Conservation (phyloP, 2,329 filamentous ascomycete species). For the Tolypocladium inflatum region DNA sequence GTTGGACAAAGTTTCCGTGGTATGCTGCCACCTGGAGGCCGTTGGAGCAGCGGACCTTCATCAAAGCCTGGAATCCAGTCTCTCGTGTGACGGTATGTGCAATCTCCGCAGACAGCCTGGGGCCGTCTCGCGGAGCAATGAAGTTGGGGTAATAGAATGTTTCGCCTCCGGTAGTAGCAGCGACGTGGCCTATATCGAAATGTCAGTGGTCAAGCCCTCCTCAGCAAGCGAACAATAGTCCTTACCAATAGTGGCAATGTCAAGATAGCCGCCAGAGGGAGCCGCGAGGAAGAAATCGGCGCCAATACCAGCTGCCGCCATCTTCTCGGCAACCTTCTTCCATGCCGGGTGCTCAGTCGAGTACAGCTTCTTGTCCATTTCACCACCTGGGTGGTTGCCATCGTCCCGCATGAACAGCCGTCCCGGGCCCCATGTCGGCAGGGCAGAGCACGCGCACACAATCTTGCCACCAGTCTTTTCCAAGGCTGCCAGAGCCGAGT, state of each 20-base stretch:
- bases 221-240: not conserved
- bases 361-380: constrained; percentile 86
- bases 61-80: constrained; percentile 88
- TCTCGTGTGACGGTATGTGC: constrained; percentile 79
- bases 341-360: constrained; percentile 83
- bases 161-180: constrained; percentile 86
- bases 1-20: constrained; percentile 92
- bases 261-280: constrained; percentile 81
- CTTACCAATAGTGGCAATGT: constrained; percentile 82
- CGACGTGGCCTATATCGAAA: constrained; percentile 55
- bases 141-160: constrained; percentile 97
- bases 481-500: constrained; percentile 74
- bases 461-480: constrained; percentile 87
- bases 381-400: constrained; percentile 73
- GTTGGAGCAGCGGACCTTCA: constrained; percentile 98
- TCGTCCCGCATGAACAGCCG: constrained; percentile 80
- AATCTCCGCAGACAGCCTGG: constrained; percentile 78
- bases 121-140: constrained; percentile 72
- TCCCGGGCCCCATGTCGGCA: constrained; percentile 88
- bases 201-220: constrained; percentile 7
- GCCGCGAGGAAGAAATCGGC: constrained; percentile 92
- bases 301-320: constrained; percentile 80
- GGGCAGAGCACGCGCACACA: constrained; percentile 73
- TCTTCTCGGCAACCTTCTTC: constrained; percentile 77
- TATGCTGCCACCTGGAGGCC: constrained; percentile 90